Evolutionary conservation across 2,329 filamentous ascomycete genomes (phyloP), one percentile per base, ranked within the genome.

Genomic region (Juglanconis sp.): DNA sequence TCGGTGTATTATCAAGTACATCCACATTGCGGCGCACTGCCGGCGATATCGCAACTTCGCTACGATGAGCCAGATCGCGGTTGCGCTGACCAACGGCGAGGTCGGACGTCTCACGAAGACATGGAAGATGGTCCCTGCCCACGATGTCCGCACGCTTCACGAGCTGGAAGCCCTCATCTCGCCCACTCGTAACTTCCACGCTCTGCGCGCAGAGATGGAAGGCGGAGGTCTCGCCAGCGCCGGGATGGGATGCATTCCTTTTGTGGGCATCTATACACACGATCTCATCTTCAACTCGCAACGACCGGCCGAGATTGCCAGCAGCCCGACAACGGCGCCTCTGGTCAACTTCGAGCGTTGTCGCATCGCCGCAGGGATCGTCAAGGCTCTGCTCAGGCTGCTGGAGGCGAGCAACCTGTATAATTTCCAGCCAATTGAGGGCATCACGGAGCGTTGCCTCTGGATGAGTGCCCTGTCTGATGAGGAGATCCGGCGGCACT

Each of bases 341-440:
- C 78, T 95, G 49, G 84, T 95, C 67, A 95, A 95, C 72, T 95
- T 95, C 75, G 90, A 94, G 76, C 83, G 89, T 60, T 92, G 89
- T 67, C 88, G 91, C 62, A 88, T 86, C 36, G 87, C 88, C 32
- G 91, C 91, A 3, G 81, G 83, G 1, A 88, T 93, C 44, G 87
- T 94, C 65, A 95, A 95, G 79, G 91, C 89, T 53, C 76, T 95
- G 44, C 76, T 94, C 46, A 81, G 91, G 30, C 78, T 95, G n/a
- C 79, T 95, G 9, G 91, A 95, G 73, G 88, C 89, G 1, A 93
- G 90, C 70, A 85, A 87, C 30, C 82, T 86, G 59, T 95, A 94
- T 71, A 76, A 78, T 6, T 92, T 94, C 71, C 82, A 87, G 66
- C 87, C 90, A 1, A 85, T 93, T 42, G 88, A 91, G 63, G 89